Base-by-base conservation (phyloP, 768 basidiomycete species). In the Collybiopsis luxurians region DNA sequence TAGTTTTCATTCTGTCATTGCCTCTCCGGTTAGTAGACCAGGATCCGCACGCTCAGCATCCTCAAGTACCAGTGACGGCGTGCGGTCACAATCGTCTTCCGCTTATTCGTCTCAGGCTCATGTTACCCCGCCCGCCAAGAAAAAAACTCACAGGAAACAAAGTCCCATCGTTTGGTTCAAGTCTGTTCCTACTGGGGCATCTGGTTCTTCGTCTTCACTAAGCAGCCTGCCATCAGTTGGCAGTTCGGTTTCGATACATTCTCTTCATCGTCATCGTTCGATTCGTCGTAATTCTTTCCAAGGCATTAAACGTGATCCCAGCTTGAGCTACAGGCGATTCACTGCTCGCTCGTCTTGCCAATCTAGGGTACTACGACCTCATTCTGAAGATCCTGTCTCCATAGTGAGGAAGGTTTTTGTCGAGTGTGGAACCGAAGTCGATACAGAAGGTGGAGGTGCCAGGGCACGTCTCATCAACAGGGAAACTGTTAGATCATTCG, bases 91-190 rank as follows among this genome's bases (percentile, higher is more conserved):
- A 23, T 31, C n/a, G 11, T 44, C 26, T 45, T 54, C 42, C 21
- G 53, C 27, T 21, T 54, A 34, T 34, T 49, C 38, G 7, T 51
- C 50, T 11, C 19, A 39, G 5, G 11, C 26, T 51, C 38, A 27
- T 27, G 34, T 23, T 12, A 51, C 50, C 4, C 50, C 36, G 21
- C 13, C 36, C 21, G 11, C 23, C 11, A 51, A 24, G 50, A 51
- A 51, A 34, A 50, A 50, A 23, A 51, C 50, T 17, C 54, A 55
- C 24, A 45, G 24, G 23, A 55, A 55, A 47, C 54, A 55, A 39
- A 55, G 36, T 24, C 44, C 54, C 3, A 31, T 55, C 28, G 34
- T 55, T 11, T 55, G 54, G 54, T 46, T 27, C 54, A 45, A 55
- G 44, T 3, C 36, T 11, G 28, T 30, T 5, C 21, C 10, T 11